Evolutionary conservation across 257 asterid species (phyloP), one percentile per base, ranked within the genome.

Genomic region (Plectranthus barbatus): DNA sequence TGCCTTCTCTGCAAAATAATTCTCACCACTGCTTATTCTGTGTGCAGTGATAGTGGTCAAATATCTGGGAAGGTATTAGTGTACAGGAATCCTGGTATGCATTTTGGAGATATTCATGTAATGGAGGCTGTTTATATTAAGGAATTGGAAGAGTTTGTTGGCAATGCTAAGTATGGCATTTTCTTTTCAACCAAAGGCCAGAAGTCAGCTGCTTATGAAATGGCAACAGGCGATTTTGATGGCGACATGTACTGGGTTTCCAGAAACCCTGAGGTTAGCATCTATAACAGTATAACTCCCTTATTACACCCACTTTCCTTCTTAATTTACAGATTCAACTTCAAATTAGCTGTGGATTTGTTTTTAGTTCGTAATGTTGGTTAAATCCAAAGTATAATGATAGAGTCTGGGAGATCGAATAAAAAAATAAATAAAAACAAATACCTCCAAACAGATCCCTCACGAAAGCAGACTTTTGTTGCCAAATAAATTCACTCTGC

Each of bases 191-290:
- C 87, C 0, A 80, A 88, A 80, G 98, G 98, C 44, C 52, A 39
- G 5, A 84, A 74, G 62, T 88, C 96, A 7, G 96, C 83, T 0
- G 88, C 98, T 39, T 78, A 80, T 11, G 98, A 88, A 78, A 91
- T 91, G 79, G 96, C 92, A 13, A 86, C 89, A 49, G 95, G 98
- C 17, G 98, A 91, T 74, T 91, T 86, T 60, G 98, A 88, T 64
- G 98, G 96, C 5, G 98, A 91, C 61, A 56, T 19, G 66, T 91
- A 88, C 39, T 88, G 95, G 95, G 81, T 91, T 74, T 91, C 98
- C 21, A 78, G 86, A 60, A 83, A 91, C 65, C 88, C 88, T n/a
- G 81, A 80, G 95, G 98, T 91, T 58, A 47, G 74, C 74, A 47
- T 70, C 31, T 67, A 14, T 45, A n/a, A n/a, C n/a, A n/a, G n/a